A percentile compares a stretch with the other conserved stretches of the same genome.
These are phyloP conservation scores for Corymbia citriodora DNA, from an alignment of 441 rosid species.

Conservation along the genomic window DNA sequence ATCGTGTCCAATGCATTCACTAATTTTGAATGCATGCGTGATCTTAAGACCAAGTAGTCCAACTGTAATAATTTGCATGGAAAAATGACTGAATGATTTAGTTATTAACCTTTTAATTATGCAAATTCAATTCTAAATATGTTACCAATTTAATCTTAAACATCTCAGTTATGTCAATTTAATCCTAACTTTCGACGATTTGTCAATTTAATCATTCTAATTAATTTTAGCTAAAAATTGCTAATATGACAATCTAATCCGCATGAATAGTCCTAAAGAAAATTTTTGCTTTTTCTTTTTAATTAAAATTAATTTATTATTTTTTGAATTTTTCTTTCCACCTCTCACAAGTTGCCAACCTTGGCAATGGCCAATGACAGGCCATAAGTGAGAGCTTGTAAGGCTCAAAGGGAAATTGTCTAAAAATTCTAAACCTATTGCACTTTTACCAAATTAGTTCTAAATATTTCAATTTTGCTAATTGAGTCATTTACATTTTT, in stretches of 20 bases:
- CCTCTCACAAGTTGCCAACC: rapidly evolving
- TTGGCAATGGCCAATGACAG: rapidly evolving
- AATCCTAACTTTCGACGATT: too few relatives aligned
- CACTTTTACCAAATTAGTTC: too few relatives aligned
- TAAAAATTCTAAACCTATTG: too few relatives aligned
- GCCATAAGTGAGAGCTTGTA: background rate
- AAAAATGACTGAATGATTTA: too few relatives aligned
- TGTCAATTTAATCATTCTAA: too few relatives aligned
- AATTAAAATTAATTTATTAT: too few relatives aligned
- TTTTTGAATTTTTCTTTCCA: too few relatives aligned
- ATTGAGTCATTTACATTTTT: too few relatives aligned
- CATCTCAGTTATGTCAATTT: too few relatives aligned
- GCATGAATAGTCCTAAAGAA: background rate
- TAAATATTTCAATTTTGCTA: too few relatives aligned
- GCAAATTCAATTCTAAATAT: background rate
- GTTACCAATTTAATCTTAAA: background rate
- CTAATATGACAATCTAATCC: background rate
- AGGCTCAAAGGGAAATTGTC: background rate
- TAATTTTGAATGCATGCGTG: background rate
- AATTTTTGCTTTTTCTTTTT: rapidly evolving
- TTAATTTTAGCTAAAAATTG: too few relatives aligned
- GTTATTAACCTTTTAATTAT: too few relatives aligned
- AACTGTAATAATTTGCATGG: background rate
- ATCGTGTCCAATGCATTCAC: background rate
- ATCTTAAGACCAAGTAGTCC: background rate